A percentile compares a stretch with the other conserved stretches of the same genome.
Evolutionary conservation across 495 filamentous ascomycete species (phyloP).

Genomic region (Penicillium atrosanguineum): DNA sequence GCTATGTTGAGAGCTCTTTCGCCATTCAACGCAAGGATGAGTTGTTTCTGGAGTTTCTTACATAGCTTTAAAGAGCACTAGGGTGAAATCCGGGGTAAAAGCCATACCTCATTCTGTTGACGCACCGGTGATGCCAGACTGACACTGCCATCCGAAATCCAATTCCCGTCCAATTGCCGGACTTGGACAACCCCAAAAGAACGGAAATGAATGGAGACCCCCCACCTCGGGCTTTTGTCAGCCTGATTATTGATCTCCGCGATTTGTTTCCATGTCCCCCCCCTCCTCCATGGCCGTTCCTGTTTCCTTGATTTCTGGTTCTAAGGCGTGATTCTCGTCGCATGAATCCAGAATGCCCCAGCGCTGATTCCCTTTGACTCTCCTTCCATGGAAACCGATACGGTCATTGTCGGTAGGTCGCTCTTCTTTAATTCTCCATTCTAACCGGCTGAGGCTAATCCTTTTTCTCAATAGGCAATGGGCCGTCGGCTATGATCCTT

Average conservation of each 20-base stretch:
- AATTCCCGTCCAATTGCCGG: background rate
- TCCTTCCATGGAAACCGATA: conserved; percentile 44
- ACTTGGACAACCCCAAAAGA: background rate
- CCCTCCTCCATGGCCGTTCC: conserved; percentile 5
- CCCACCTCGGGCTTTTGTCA: conserved; percentile 25
- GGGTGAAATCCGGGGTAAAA: background rate
- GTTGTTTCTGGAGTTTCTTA: background rate
- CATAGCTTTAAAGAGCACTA: background rate
- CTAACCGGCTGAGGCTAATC: conserved; percentile 11
- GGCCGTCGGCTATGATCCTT: conserved; percentile 64
- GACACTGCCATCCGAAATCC: no score
- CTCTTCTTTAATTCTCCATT: conserved; percentile 14
- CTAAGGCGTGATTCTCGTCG: conserved; percentile 14
- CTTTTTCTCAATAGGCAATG: conserved; percentile 47
- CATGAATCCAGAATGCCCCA: conserved; percentile 39
- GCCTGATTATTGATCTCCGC: conserved; percentile 25
- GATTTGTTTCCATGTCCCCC: background rate
- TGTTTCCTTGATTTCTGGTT: conserved; percentile 9
- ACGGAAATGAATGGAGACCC: background rate
- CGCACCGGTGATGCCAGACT: background rate
- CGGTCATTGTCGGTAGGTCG: conserved; percentile 47
- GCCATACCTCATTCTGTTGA: background rate
- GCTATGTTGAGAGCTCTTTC: background rate
- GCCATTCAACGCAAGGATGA: background rate
- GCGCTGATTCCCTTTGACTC: conserved; percentile 27